Base-by-base conservation (phyloP, 2,329 filamentous ascomycete species). In the Fragosphaeria purpurea region DNA sequence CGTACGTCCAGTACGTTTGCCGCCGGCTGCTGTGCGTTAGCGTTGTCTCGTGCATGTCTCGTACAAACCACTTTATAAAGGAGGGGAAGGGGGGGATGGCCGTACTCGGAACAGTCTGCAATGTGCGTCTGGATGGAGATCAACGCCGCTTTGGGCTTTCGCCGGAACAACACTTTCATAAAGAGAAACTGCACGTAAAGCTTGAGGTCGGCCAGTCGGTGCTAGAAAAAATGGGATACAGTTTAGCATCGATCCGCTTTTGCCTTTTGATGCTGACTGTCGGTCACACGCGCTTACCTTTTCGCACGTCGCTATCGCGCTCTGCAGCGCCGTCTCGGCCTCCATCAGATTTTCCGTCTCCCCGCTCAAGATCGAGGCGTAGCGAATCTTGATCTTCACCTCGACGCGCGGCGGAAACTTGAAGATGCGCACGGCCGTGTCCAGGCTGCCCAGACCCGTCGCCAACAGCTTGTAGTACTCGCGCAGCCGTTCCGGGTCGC, bases 291-390 rank as follows among this genome's bases (percentile, higher is more conserved):
- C 7, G 6, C 53, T 60, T 65, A 80, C 79, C 67, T 82, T 80
- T 53, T 85, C 82, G 58, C 82, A 86, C 2, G 86, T 69, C 2
- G 79, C 76, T 50, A 86, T 82, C 6, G 84, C 85, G 64, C 86
- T 87, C 41, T 77, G 83, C 51, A 91, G 65, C 4, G 82, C 73
- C 10, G 81, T 84, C 64, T 90, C 86, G 1, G 84, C 83, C 58
- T 87, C 81, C 68, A 80, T 81, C 9, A 81, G 69, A 56, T 89
- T 89, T 37, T 86, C 83, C 2, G 86, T 90, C 66, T 91, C 86
- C 55, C 88, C 82, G 39, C 81, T 76, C 31, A 91, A 65, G 6
- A 90, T 69, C 37, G 77, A 80, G 2, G 85, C 85, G 65, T 89
- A 88, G 59, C 83, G 76, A 41, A 90, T 65, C 33, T 83, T 77